Evolutionary conservation across 768 basidiomycete species (phyloP).

Genomic region (Ramaria sp.): DNA sequence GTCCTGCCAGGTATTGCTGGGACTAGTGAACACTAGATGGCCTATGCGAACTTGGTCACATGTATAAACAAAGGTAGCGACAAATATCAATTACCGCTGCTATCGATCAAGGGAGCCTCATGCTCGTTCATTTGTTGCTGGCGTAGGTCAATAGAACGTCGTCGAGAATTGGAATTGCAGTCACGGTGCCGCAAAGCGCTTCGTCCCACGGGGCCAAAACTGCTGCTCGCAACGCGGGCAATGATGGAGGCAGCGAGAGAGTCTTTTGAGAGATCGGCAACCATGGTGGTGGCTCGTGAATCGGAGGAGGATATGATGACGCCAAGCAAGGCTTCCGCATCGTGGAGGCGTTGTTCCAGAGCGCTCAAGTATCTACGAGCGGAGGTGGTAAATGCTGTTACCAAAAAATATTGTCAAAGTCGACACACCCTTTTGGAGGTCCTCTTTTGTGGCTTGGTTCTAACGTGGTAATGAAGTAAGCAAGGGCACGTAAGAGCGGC

Average conservation of each 20-base stretch:
- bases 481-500: neutral
- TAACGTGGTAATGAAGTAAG: neutral
- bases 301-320: slow-evolving; percentile 21
- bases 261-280: slow-evolving; percentile 18
- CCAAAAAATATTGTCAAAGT: neutral
- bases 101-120: slow-evolving; percentile 2
- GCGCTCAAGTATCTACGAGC: slow-evolving; percentile 15
- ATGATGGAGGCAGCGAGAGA: slow-evolving; percentile 20
- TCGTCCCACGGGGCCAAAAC: slow-evolving; percentile 15
- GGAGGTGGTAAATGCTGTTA: neutral
- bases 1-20: slow-evolving; percentile 9
- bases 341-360: slow-evolving; percentile 24
- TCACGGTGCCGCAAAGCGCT: neutral
- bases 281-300: slow-evolving; percentile 21
- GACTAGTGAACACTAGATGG: slow-evolving; percentile 3
- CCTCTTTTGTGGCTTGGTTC: slow-evolving; percentile 12
- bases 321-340: slow-evolving; percentile 26
- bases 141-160: neutral
- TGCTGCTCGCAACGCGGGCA: slow-evolving; percentile 14
- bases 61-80: neutral
- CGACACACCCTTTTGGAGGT: slow-evolving; percentile 23
- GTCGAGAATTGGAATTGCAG: slow-evolving; percentile 2
- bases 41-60: neutral
- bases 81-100: neutral
- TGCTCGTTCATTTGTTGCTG: slow-evolving; percentile 5